Percentiles rank a stretch among this genome's conserved stretches.
Evolutionary conservation across 140 eudicot genomes (phyloP).

Genomic region (Ambrosia hybrid): DNA sequence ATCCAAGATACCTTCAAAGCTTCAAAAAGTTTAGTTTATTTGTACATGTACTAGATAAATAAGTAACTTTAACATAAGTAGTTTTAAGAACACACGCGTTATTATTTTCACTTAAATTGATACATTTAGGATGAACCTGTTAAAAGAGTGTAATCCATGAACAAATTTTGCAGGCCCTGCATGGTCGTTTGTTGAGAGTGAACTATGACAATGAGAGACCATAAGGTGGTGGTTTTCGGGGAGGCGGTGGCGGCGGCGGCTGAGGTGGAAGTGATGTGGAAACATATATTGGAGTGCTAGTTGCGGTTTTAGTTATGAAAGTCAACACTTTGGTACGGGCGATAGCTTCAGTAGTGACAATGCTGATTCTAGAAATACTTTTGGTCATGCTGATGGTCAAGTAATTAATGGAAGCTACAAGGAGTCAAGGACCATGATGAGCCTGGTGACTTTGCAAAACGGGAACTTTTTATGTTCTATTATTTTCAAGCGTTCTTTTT

Average conservation of each 20-base stretch:
- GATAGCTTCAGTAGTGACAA: conserved; percentile 27
- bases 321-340: conserved; percentile 20
- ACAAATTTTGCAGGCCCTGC: conserved; percentile 53
- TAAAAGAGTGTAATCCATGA: background rate
- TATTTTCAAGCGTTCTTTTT: conserved; percentile 28
- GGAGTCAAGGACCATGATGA: conserved; percentile 34
- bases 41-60: background rate
- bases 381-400: conserved; percentile 26
- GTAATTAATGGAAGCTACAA: conserved; percentile 38
- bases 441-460: conserved; percentile 54
- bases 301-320: conserved; percentile 33
- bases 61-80: background rate
- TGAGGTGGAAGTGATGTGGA: background rate
- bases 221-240: conserved; percentile 48
- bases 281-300: conserved; percentile 20
- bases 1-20: background rate
- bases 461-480: conserved; percentile 43
- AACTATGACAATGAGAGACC: conserved; percentile 69
- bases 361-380: conserved; percentile 18
- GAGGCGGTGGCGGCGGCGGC: conserved; percentile 31
- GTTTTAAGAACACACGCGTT: background rate
- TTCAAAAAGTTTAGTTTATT: background rate
- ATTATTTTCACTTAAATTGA: background rate
- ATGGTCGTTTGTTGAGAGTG: conserved; percentile 72
- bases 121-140: background rate